phyloP scores from a whole-genome alignment of 2,329 filamentous ascomycete genomes.

The Beauveria rudraprayagi region DNA sequence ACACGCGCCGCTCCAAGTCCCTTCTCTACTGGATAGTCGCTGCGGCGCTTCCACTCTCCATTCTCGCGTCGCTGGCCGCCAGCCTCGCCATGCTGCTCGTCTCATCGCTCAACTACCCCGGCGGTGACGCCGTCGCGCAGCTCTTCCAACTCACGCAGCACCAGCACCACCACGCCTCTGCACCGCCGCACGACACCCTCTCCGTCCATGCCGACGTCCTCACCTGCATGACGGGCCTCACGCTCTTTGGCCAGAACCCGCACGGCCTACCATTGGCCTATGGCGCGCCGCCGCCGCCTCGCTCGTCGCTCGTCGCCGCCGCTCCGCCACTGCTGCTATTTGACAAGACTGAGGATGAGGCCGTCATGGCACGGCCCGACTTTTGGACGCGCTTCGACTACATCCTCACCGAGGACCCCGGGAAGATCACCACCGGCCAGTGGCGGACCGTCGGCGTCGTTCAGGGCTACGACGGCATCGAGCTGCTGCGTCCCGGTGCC shows the following conservation, averaged over 20 bases:
- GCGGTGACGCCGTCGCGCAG: conserved; percentile 64
- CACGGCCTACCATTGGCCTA: conserved; percentile 28
- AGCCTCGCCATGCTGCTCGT: conserved; percentile 64
- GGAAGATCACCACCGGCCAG: conserved; percentile 35
- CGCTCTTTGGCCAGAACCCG: conserved; percentile 52
- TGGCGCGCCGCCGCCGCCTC: conserved; percentile 3
- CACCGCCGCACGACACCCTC: conserved; percentile 20
- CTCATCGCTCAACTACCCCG: conserved; percentile 89
- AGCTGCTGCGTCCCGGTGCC: conserved; percentile 43
- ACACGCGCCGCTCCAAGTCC: conserved; percentile 56
- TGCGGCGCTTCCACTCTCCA: conserved; percentile 48
- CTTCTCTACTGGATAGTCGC: conserved; percentile 46
- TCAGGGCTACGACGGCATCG: conserved; percentile 50
- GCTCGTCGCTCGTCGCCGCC: conserved; percentile 12
- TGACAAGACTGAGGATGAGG: conserved; percentile 55
- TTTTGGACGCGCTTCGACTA: conserved; percentile 63
- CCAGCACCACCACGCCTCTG: conserved; percentile 14
- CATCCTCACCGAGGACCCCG: conserved; percentile 46
- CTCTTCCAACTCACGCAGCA: conserved; percentile 32
- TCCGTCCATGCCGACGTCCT: conserved; percentile 56
- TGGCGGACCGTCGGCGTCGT: conserved; percentile 53
- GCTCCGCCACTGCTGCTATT: conserved; percentile 28
- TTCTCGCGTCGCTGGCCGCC: conserved; percentile 49
- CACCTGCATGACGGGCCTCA: conserved; percentile 64
- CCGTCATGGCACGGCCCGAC: conserved; percentile 32